Percentiles rank a stretch among this genome's conserved stretches.
These are phyloP conservation scores for Metschnikowia hibisci DNA, from an alignment of 805 yeast species.

Conservation along the genomic window DNA sequence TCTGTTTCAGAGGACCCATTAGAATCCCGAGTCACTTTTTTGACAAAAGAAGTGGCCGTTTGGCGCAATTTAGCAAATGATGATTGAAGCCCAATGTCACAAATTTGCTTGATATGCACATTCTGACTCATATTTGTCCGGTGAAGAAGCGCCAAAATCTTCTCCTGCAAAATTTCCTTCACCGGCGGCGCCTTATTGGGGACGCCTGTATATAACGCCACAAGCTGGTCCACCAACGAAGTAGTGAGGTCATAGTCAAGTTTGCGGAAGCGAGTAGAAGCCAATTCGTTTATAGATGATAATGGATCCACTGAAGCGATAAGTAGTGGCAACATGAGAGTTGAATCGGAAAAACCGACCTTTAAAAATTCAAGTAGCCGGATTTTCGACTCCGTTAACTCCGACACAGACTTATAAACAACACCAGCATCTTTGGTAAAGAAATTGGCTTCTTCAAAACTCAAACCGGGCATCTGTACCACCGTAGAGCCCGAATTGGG, in stretches of 20 bases:
- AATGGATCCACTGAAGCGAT: slow-evolving; percentile 62
- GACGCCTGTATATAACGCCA: slow-evolving; percentile 51
- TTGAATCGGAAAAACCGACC: slow-evolving; percentile 36
- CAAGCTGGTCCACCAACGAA: slow-evolving; percentile 41
- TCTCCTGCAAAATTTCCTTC: slow-evolving; percentile 50
- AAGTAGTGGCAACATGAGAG: slow-evolving; percentile 46
- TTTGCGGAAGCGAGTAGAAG: slow-evolving; percentile 50
- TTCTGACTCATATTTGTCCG: slow-evolving; percentile 51
- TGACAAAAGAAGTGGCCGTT: slow-evolving; percentile 57
- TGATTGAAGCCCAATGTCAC: slow-evolving; percentile 59
- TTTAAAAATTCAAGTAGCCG: slow-evolving; percentile 36
- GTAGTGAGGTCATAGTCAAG: slow-evolving; percentile 52
- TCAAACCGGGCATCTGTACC: slow-evolving; percentile 58
- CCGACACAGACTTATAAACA: slow-evolving; percentile 44
- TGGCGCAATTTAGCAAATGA: slow-evolving; percentile 50
- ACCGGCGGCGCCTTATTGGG: slow-evolving; percentile 47
- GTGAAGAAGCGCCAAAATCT: slow-evolving; percentile 46
- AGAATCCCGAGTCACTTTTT: slow-evolving; percentile 46
- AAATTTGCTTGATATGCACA: slow-evolving; percentile 42
- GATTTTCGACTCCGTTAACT: slow-evolving; percentile 33
- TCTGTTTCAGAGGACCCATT: not conserved
- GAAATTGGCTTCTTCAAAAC: slow-evolving; percentile 52
- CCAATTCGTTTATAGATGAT: slow-evolving; percentile 51
- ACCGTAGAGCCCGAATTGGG: slow-evolving; percentile 34
- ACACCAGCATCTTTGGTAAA: slow-evolving; percentile 70